Evolutionary conservation across 768 basidiomycete species (phyloP), one percentile per base, ranked within the genome.

Genomic region (Kwoniella bestiolae): DNA sequence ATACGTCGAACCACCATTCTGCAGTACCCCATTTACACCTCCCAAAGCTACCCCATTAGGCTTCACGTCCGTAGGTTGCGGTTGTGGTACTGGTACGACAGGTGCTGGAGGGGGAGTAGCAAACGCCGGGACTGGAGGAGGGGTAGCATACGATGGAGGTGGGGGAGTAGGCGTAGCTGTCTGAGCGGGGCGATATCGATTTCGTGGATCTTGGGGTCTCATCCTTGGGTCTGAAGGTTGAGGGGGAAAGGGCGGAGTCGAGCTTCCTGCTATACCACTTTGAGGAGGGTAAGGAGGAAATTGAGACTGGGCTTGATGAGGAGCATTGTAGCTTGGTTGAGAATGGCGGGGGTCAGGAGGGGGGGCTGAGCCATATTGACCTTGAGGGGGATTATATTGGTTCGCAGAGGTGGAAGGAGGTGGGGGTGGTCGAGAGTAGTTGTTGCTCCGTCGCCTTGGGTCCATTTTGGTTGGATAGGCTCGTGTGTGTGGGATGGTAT

Each of bases 181-280:
- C 21, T 61, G 46, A 18, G 29, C 23, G 2, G 53, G 59, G 49
- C 49, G 57, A 62, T 55, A 65, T 31, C 66, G 45, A 34, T 53
- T 55, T 56, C 74, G 28, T 6, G 74, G 71, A 68, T 76, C 74
- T 66, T 69, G 68, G n/a, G 65, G 60, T 60, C 68, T 63, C 16
- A 69, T 35, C 26, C 72, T 56, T n/a, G 70, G 72, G 55, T 73
- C 72, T 18, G 52, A 7, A 14, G 44, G 18, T 23, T 63, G 25
- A 47, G 68, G 64, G 46, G 68, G 60, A 58, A 60, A 65, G 28
- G 64, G 63, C 11, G 67, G 67, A 49, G 57, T 53, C 41, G 59
- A 25, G 60, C 26, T 35, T 6, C 49, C 34, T 28, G 60, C 14
- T 4, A 34, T 5, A 32, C 16, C 23, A 28, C 47, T 26, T 46